These are phyloP conservation scores for Vitis vinifera DNA, from an alignment of 164 flowering plant species.

Conservation along the genomic window DNA sequence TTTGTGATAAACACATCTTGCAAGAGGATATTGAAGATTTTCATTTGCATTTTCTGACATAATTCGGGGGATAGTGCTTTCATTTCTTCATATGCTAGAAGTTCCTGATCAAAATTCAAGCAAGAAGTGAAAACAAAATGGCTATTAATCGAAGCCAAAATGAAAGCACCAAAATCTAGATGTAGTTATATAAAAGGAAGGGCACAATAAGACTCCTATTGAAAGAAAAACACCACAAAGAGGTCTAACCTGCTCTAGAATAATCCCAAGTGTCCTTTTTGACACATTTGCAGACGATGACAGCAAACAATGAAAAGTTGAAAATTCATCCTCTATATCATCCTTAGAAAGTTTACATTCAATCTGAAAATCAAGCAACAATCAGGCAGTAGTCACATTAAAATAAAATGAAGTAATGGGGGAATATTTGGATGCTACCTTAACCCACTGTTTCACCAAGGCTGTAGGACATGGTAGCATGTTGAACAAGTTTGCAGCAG, in stretches of 20 bases:
- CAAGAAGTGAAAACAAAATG: constrained; percentile 1
- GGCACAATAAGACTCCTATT: not conserved
- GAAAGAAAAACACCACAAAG: not conserved
- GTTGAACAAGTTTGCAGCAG: constrained; percentile 38
- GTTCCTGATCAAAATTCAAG: constrained; percentile 54
- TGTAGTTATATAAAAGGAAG: not conserved
- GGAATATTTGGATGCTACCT: constrained; percentile 46
- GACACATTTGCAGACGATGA: constrained; percentile 40
- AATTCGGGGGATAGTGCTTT: constrained; percentile 32
- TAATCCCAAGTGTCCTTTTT: constrained; percentile 33
- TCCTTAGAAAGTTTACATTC: constrained; percentile 35
- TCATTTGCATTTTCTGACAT: constrained; percentile 65
- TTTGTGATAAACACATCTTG: constrained; percentile 42
- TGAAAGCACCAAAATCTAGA: not conserved
- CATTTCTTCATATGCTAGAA: constrained; percentile 65
- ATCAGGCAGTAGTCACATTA: constrained; percentile 18
- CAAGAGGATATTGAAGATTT: constrained; percentile 54
- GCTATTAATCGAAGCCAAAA: not conserved
- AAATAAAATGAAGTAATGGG: not conserved
- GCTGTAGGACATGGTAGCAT: constrained; percentile 48
- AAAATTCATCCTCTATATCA: constrained; percentile 25
- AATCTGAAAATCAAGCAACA: constrained; percentile 45
- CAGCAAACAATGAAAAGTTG: constrained; percentile 46
- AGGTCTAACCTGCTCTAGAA: constrained; percentile 74
- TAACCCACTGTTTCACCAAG: constrained; percentile 82